A percentile compares a stretch with the other conserved stretches of the same genome.
Evolutionary conservation across 1,284 basidiomycete genomes (phyloP).

Genomic region (Apiotrichum gamsii): DNA sequence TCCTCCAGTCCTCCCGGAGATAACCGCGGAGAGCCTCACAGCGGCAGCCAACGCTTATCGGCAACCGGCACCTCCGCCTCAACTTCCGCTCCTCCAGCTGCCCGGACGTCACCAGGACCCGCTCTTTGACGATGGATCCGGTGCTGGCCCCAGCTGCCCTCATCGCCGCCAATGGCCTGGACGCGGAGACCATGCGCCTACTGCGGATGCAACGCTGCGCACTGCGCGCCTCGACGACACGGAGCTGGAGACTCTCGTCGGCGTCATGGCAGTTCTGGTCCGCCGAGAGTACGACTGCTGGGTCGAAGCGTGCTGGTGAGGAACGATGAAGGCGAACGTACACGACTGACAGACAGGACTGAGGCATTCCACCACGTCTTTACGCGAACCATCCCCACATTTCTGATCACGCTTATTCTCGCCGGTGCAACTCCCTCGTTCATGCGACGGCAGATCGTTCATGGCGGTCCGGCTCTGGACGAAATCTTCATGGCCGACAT

Average conservation of each 20-base stretch:
- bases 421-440: constrained; percentile 38
- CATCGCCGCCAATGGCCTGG: constrained; percentile 30
- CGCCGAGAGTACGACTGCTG: constrained; percentile 45
- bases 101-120: constrained; percentile 36
- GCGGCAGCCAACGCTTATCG: constrained; percentile 35
- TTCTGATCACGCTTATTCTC: constrained; percentile 45
- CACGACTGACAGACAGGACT: constrained; percentile 28
- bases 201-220: constrained; percentile 9
- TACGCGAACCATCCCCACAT: constrained; percentile 41
- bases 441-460: constrained; percentile 43
- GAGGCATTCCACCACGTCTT: constrained; percentile 48
- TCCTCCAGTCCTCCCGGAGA: constrained; percentile 10
- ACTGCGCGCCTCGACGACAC: constrained; percentile 31
- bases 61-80: constrained; percentile 42
- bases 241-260: constrained; percentile 40
- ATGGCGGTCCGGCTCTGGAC: constrained; percentile 44
- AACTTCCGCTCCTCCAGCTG: constrained; percentile 35
- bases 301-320: constrained; percentile 48
- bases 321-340: background rate
- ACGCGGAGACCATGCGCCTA: constrained; percentile 24
- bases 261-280: constrained; percentile 40
- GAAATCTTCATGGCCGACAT: constrained; percentile 42
- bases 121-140: background rate
- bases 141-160: constrained; percentile 19
- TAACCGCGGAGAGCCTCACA: constrained; percentile 20